Base-by-base conservation (phyloP, 345 rosid genomes). In the Dipteronia dyeriana region DNA sequence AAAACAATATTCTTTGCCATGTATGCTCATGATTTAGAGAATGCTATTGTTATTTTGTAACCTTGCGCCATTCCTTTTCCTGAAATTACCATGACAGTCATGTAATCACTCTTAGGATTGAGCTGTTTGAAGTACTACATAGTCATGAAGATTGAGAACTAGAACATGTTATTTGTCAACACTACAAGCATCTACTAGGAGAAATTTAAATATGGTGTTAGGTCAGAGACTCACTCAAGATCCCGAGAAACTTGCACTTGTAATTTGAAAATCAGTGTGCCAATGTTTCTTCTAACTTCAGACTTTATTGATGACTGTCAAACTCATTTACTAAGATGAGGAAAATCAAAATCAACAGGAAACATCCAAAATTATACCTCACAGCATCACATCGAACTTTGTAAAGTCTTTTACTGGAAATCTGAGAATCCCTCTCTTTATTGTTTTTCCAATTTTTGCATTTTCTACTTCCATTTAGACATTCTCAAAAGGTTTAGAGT, bases 1-100 rank as follows among this genome's bases (percentile, higher is more conserved):
- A 82, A 81, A 68, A 66, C 54, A 31, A 49, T 66, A 64, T 9
- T 77, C 56, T 57, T 68, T 20, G 59, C 29, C 11, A 20, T 41
- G 4, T 4, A 14, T 66, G 75, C 71, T 53, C 22, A 14, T 26
- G 59, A 17, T 67, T 72, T 47, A 31, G 11, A 13, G 39, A 14
- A 73, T 22, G 34, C 22, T 20, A 3, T 72, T 38, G 57, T 69
- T 43, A 29, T 66, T 75, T 39, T 34, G 53, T 53, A 49, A 51
- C 11, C 39, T 19, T 23, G 41, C 54, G 22, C 13, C 25, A 45
- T 11, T 39, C 29, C 23, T 22, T 16, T 60, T 23, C 39, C 26
- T 23, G 20, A 3, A 73, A 59, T 41, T 59, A 3, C 22, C 2
- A 59, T 12, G 13, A 61, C 23, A 39, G 14, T 73, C 56, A 8